Conservation (phyloP, 257 asterid species). For the Nicotiana tomentosiformis region DNA sequence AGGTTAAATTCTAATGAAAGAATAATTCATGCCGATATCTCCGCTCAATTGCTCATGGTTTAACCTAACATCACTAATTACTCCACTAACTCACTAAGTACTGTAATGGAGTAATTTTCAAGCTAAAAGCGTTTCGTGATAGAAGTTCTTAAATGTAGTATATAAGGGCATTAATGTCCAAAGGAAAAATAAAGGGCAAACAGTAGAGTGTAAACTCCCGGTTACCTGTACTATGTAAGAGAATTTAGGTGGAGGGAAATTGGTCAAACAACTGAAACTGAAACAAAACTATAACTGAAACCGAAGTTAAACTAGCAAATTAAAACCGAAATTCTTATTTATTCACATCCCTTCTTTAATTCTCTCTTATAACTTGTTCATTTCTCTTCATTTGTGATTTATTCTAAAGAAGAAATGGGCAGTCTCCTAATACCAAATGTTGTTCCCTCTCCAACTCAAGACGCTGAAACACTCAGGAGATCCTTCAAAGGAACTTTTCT, state of each 20-base stretch:
- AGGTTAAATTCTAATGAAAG: too few relatives aligned
- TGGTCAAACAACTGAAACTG: not conserved
- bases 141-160: too few relatives aligned
- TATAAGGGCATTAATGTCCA: not conserved
- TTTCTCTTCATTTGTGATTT: not conserved
- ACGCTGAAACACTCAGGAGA: constrained; percentile 45
- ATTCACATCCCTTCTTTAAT: not conserved
- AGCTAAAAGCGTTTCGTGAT: too few relatives aligned
- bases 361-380: not conserved
- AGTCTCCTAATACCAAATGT: constrained; percentile 43
- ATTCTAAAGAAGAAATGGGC: constrained; percentile 29
- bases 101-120: too few relatives aligned
- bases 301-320: not conserved
- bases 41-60: too few relatives aligned
- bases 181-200: not conserved
- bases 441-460: constrained; percentile 66
- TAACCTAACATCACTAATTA: too few relatives aligned
- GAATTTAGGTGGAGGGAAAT: not conserved
- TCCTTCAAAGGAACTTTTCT: constrained; percentile 43
- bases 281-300: not conserved
- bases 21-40: too few relatives aligned
- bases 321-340: not conserved
- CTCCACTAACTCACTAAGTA: too few relatives aligned
- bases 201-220: not conserved
- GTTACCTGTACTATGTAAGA: not conserved